A percentile compares a stretch with the other conserved stretches of the same genome.
Evolutionary conservation across 176 grass and related monocot genomes (phyloP).

Genomic region (Metroxylon sagu): DNA sequence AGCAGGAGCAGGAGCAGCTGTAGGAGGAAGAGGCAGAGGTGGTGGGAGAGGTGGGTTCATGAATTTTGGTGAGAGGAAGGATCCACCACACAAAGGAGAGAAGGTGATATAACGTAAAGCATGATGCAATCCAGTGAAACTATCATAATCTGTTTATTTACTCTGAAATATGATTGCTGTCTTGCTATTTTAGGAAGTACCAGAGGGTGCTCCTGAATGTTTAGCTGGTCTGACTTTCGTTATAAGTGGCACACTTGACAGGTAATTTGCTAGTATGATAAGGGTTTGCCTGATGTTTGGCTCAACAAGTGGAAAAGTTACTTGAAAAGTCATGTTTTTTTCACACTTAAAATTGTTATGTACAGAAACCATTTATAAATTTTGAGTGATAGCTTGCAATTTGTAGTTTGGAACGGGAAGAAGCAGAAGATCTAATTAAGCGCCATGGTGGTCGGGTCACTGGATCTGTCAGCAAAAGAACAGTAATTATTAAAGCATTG

Average conservation of each 20-base stretch:
- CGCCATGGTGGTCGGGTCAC: constrained; percentile 86
- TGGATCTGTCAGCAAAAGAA: constrained; percentile 91
- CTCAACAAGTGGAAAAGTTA: not conserved
- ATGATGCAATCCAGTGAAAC: no score
- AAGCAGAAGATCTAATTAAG: constrained; percentile 91
- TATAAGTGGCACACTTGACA: constrained; percentile 96
- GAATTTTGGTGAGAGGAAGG: constrained; percentile 98
- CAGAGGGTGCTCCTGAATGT: constrained; percentile 79
- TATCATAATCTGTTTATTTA: no score
- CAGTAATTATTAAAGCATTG: constrained; percentile 37
- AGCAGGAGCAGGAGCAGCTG: constrained; percentile 39
- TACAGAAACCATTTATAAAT: no score
- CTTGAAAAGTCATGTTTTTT: no score
- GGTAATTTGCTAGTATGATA: constrained; percentile 35
- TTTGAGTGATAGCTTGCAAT: no score
- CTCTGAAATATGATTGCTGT: no score
- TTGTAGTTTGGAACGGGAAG: constrained; percentile 92
- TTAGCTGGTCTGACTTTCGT: constrained; percentile 92
- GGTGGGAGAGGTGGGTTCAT: constrained; percentile 85
- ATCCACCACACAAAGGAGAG: constrained; percentile 97
- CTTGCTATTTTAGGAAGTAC: constrained; percentile 54
- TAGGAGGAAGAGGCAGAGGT: constrained; percentile 74
- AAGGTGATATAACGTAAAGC: constrained; percentile 38
- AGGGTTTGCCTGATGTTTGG: not conserved
- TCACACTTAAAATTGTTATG: no score